Conservation (phyloP, 1,139 yeast genomes). For the Kodamaea derodonti region DNA sequence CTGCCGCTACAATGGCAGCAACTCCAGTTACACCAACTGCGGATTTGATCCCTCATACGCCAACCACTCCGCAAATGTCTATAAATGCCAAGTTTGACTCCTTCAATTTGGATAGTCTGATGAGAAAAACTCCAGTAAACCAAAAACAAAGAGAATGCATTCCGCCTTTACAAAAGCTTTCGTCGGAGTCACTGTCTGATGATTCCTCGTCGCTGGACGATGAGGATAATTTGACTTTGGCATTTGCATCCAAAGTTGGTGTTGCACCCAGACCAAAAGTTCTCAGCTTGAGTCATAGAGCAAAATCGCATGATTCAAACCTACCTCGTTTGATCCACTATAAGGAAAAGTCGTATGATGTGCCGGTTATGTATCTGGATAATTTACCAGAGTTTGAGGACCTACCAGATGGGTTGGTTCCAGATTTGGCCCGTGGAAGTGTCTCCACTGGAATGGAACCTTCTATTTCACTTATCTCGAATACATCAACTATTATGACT, state of each 20-base stretch:
- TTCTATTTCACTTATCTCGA: slow-evolving; percentile 12
- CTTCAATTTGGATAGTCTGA: slow-evolving; percentile 37
- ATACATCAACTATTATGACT: slow-evolving; percentile 22
- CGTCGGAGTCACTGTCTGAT: slow-evolving; percentile 8
- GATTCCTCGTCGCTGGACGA: slow-evolving; percentile 15
- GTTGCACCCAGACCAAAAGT: slow-evolving; percentile 37
- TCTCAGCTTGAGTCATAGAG: slow-evolving; percentile 30
- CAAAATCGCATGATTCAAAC: slow-evolving; percentile 45
- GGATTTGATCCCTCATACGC: background rate
- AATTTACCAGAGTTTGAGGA: slow-evolving; percentile 38
- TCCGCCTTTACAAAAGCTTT: slow-evolving; percentile 12
- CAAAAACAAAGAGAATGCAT: slow-evolving; percentile 11
- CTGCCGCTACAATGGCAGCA: slow-evolving; percentile 1
- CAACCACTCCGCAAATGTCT: slow-evolving; percentile 2
- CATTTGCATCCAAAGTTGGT: slow-evolving; percentile 43
- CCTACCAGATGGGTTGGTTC: slow-evolving; percentile 38
- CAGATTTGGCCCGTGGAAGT: slow-evolving; percentile 16
- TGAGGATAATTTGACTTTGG: slow-evolving; percentile 50
- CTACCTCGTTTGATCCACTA: slow-evolving; percentile 23
- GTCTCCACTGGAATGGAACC: slow-evolving; percentile 13
- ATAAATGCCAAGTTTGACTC: slow-evolving; percentile 34
- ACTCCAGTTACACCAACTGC: slow-evolving; percentile 3
- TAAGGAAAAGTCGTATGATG: slow-evolving; percentile 14
- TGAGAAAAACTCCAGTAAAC: slow-evolving; percentile 22
- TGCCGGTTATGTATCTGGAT: slow-evolving; percentile 29